Percentiles rank a stretch among this genome's conserved stretches.
Evolutionary conservation across 75 land plant species (phyloP).

Genomic region (Picea glauca): DNA sequence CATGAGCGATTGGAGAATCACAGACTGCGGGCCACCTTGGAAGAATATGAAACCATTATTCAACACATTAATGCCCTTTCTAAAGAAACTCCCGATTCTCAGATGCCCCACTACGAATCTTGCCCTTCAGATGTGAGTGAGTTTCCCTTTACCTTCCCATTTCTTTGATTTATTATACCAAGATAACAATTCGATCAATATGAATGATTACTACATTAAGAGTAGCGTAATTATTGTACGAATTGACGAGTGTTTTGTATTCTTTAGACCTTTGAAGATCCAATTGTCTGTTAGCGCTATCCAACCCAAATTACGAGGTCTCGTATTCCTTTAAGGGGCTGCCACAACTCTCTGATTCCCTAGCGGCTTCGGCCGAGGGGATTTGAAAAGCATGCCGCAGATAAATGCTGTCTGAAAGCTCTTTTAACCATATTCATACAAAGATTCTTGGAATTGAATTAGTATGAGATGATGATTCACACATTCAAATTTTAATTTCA

Average conservation of each 20-base stretch:
- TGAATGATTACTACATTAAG: too few relatives aligned
- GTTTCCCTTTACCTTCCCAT: neutral
- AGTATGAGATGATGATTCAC: too few relatives aligned
- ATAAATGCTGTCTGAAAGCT: neutral
- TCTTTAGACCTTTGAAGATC: neutral
- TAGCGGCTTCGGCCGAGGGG: neutral
- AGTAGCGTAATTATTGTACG: neutral
- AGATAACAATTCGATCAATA: neutral
- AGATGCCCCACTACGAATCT: neutral
- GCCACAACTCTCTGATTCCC: neutral
- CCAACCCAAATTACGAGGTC: neutral
- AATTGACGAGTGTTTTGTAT: neutral
- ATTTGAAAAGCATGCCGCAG: neutral
- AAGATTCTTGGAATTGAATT: too few relatives aligned
- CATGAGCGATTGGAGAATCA: constrained; percentile 4
- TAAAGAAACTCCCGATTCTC: neutral
- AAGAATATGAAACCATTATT: constrained; percentile 1
- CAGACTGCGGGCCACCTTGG: constrained; percentile 2
- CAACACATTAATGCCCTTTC: neutral
- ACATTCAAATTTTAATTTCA: too few relatives aligned
- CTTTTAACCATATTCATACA: too few relatives aligned
- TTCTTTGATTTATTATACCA: neutral
- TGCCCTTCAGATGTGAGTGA: constrained; percentile 8
- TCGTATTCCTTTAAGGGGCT: neutral
- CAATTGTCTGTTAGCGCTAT: too few relatives aligned